phyloP scores from a whole-genome alignment of 2,329 filamentous ascomycete species.

The Alternaria triticina region DNA sequence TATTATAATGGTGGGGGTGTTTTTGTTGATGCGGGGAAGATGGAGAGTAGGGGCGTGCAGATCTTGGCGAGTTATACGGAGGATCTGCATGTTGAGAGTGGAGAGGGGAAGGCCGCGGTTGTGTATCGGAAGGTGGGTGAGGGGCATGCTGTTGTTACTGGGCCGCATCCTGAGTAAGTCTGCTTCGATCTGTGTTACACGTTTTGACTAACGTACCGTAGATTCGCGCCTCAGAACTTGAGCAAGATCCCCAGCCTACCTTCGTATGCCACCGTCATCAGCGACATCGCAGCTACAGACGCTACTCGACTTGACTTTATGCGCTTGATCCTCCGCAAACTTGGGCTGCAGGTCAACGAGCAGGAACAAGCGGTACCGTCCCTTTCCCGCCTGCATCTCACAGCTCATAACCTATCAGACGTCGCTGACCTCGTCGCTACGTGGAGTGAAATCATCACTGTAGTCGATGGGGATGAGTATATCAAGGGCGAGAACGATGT shows the following conservation, averaged over 20 bases:
- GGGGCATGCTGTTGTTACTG: conserved; percentile 79
- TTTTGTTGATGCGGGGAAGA: conserved; percentile 78
- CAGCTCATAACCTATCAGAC: conserved; percentile 68
- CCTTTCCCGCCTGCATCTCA: conserved; percentile 83
- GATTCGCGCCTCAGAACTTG: conserved; percentile 83
- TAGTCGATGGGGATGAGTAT: conserved; percentile 70
- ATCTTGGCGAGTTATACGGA: conserved; percentile 82
- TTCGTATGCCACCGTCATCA: conserved; percentile 73
- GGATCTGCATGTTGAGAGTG: conserved; percentile 76
- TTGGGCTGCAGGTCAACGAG: conserved; percentile 79
- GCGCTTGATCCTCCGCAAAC: conserved; percentile 77
- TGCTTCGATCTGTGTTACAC: not conserved
- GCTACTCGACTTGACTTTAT: conserved; percentile 74
- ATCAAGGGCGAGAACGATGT: conserved; percentile 83
- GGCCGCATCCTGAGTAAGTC: conserved; percentile 88
- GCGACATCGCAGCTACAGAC: conserved; percentile 72
- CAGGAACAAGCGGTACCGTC: conserved; percentile 74
- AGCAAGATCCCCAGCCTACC: conserved; percentile 69
- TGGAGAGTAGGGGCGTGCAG: conserved; percentile 71
- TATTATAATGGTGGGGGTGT: conserved; percentile 97
- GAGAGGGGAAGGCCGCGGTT: conserved; percentile 75
- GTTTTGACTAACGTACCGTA: conserved; percentile 46
- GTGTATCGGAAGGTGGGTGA: conserved; percentile 84
- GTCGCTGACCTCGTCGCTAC: conserved; percentile 71
- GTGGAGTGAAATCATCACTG: conserved; percentile 70